Conservation (phyloP, 306 rosid genomes). For the Datisca glomerata region DNA sequence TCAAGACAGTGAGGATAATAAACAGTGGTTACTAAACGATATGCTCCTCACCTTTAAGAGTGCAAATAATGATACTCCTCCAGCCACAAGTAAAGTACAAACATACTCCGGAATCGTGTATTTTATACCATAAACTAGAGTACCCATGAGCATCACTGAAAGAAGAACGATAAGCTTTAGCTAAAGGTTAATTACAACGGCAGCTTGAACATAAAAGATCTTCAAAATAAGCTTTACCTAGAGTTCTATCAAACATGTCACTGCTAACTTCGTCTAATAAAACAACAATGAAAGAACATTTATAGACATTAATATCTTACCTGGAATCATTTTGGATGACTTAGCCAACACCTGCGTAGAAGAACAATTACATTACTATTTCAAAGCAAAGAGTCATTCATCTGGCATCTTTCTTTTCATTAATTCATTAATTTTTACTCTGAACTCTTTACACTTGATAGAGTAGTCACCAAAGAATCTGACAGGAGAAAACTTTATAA, state of each 20-base stretch:
- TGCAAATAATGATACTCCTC: slow-evolving; percentile 90
- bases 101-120: slow-evolving; percentile 71
- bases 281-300: not conserved
- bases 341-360: slow-evolving; percentile 84
- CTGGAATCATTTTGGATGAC: slow-evolving; percentile 99
- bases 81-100: slow-evolving; percentile 89
- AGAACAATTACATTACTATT: too few relatives aligned
- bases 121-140: slow-evolving; percentile 71
- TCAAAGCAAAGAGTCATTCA: too few relatives aligned
- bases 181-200: not conserved
- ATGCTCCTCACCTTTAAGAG: slow-evolving; percentile 47
- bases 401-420: too few relatives aligned
- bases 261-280: not conserved
- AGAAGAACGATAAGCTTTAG: not conserved
- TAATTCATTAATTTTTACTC: too few relatives aligned
- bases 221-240: not conserved
- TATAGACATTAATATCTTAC: too few relatives aligned
- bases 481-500: too few relatives aligned
- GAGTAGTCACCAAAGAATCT: too few relatives aligned
- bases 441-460: too few relatives aligned
- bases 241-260: too few relatives aligned
- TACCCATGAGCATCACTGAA: slow-evolving; percentile 98
- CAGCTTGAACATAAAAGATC: not conserved
- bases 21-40: too few relatives aligned
- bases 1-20: too few relatives aligned